Evolutionary conservation across 331 rosid species (phyloP), one percentile per base, ranked within the genome.

Genomic region (Rhamnella rubrinervis): DNA sequence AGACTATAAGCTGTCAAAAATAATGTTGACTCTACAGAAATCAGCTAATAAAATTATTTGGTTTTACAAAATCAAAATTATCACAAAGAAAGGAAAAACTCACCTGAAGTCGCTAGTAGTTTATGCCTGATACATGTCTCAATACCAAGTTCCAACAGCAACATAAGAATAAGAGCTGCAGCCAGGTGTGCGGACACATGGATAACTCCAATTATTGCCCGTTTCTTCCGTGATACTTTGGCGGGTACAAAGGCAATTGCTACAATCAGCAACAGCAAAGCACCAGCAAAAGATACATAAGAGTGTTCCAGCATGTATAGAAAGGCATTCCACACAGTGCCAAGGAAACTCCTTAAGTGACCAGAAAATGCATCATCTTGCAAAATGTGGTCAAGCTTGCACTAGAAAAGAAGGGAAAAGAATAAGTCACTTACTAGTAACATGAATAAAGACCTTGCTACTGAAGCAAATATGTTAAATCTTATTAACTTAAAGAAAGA

Each of bases 91-190:
- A 31, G 35, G 35, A 75, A 65, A 72, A 70, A 70, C 35, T 60
- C 51, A 86, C 99, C 99, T 77, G 99, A 95, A 71, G 96, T 95
- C 72, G 91, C 97, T 63, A 89, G 91, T 63, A 95, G 86, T 1
- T 95, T 71, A 75, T 95, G 96, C 49, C 83, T 86, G 80, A 95
- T 71, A 68, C 98, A 95, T n/a, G 79, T 91, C 88, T 95, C 95
- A 71, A 91, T 74, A 68, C 99, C 96, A 62, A 95, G 73, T 83
- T 95, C 99, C 81, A 95, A 82, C 60, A 95, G 96, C 76, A 95
- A 75, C 99, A 91, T 91, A 57, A 95, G 96, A 80, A 89, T 83
- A 68, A 91, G 79, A 49, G 99, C 95, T 13, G 98, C 86, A 57
- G 90, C 70, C 14, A 95, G 87, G 82, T 95, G 99, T 37, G 96